Evolutionary conservation across 352 stramenopile genomes (phyloP).

Genomic region (Globisporangium takayamanum): DNA sequence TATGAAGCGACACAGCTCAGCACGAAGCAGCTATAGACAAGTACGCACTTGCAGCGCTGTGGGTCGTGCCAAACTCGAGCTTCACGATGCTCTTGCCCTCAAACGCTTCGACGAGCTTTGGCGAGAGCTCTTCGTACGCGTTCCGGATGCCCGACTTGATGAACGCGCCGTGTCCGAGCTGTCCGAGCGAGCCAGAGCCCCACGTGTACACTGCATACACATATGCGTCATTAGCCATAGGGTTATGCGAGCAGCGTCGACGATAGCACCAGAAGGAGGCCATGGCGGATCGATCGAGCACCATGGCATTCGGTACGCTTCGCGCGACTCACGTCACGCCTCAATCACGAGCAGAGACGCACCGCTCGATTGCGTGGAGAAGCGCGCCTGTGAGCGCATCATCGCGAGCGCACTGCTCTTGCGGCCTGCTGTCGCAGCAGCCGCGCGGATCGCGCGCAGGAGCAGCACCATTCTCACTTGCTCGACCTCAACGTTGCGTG

Average conservation of each 20-base stretch:
- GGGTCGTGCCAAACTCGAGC: slow-evolving; percentile 68
- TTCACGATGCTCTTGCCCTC: slow-evolving; percentile 55
- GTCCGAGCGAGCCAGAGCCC: slow-evolving; percentile 79
- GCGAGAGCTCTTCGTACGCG: slow-evolving; percentile 79
- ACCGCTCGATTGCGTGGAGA: slow-evolving; percentile 68
- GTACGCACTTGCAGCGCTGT: slow-evolving; percentile 72
- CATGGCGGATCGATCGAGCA: too few relatives aligned
- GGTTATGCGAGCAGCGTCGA: too few relatives aligned
- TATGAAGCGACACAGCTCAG: background rate
- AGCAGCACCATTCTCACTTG: slow-evolving; percentile 38
- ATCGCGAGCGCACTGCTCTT: slow-evolving; percentile 12
- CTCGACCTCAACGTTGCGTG: background rate
- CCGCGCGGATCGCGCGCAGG: slow-evolving; percentile 33
- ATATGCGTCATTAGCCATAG: background rate
- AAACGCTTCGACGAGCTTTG: slow-evolving; percentile 63
- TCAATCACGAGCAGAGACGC: slow-evolving; percentile 8
- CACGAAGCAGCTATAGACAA: background rate
- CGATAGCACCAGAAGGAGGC: too few relatives aligned
- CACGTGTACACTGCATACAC: slow-evolving; percentile 61
- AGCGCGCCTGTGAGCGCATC: slow-evolving; percentile 20
- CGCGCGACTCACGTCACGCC: too few relatives aligned
- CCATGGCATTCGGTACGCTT: too few relatives aligned
- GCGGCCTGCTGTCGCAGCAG: slow-evolving; percentile 12
- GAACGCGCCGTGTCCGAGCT: slow-evolving; percentile 74
- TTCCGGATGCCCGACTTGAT: slow-evolving; percentile 82